Percentiles rank a stretch among this genome's conserved stretches.
Conservation (phyloP, 305 asterid genomes). For the Ilex paraguariensis region DNA sequence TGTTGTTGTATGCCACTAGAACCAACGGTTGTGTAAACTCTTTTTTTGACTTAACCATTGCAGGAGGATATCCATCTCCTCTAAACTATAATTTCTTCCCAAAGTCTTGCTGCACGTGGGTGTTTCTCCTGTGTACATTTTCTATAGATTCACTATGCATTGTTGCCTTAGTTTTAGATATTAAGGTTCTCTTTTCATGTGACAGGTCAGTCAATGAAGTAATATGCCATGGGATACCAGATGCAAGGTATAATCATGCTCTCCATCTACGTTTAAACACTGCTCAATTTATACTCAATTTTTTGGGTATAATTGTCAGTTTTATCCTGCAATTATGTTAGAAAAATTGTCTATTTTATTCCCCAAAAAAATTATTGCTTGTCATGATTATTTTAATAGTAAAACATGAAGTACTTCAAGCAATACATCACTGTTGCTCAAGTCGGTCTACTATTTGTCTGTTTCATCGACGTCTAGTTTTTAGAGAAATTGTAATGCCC, state of each 20-base stretch:
- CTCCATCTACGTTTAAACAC: too few species aligned
- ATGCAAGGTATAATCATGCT: slow-evolving; percentile 64
- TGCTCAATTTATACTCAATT: too few species aligned
- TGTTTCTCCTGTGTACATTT: slow-evolving; percentile 39
- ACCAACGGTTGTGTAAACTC: slow-evolving; percentile 6
- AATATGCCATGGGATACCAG: slow-evolving; percentile 99
- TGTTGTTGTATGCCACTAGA: slow-evolving; percentile 3
- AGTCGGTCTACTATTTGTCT: too few species aligned
- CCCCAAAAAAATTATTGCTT: too few species aligned
- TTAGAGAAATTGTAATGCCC: too few species aligned
- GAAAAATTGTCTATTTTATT: too few species aligned
- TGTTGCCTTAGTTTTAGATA: slow-evolving; percentile 15
- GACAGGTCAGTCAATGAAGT: slow-evolving; percentile 96
- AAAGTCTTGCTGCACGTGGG: slow-evolving; percentile 99
- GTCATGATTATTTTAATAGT: too few species aligned
- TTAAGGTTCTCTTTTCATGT: slow-evolving; percentile 16
- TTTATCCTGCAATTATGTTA: too few species aligned
- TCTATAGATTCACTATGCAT: slow-evolving; percentile 12
- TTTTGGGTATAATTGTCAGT: too few species aligned
- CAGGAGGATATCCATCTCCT: slow-evolving; percentile 99
- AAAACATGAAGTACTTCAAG: too few species aligned
- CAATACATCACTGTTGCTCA: too few species aligned
- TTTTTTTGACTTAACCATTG: slow-evolving; percentile 17
- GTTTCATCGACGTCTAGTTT: too few species aligned
- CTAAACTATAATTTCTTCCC: slow-evolving; percentile 93